Conservation (phyloP, 2,329 filamentous ascomycete species). For the Sodiomyces alkalinus region DNA sequence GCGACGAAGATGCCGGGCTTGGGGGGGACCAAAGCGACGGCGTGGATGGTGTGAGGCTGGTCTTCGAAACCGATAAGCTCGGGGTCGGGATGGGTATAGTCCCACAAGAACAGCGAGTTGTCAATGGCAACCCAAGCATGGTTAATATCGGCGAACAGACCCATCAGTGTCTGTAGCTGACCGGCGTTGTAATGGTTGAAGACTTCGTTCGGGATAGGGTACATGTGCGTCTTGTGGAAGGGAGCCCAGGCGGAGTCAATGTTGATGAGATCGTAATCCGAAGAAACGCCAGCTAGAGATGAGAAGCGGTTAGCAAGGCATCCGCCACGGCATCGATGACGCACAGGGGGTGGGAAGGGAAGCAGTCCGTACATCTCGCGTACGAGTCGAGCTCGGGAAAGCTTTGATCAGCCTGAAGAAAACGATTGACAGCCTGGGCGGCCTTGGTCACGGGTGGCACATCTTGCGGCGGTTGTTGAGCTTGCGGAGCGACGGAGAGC, state of each 20-base stretch:
- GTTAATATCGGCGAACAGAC: conserved; percentile 84
- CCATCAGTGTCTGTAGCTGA: conserved; percentile 83
- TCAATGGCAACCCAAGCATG: conserved; percentile 95
- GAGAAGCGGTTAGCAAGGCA: conserved; percentile 12
- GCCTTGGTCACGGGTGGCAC: conserved; percentile 64
- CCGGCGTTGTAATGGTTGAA: conserved; percentile 85
- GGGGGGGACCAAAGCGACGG: conserved; percentile 77
- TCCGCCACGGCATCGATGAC: neutral
- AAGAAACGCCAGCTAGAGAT: conserved; percentile 73
- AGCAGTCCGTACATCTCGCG: conserved; percentile 57
- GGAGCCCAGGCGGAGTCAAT: conserved; percentile 63
- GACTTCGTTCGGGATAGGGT: conserved; percentile 80
- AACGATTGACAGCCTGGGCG: conserved; percentile 68
- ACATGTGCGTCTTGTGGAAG: conserved; percentile 74
- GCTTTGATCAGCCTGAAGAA: conserved; percentile 58
- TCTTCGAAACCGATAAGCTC: conserved; percentile 89
- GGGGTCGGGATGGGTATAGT: conserved; percentile 86
- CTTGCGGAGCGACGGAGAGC: conserved; percentile 17
- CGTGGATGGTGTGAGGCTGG: conserved; percentile 71
- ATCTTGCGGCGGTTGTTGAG: conserved; percentile 28
- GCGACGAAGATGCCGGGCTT: conserved; percentile 76
- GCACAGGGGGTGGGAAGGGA: neutral
- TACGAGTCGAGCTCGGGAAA: conserved; percentile 87
- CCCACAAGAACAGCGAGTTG: conserved; percentile 93
- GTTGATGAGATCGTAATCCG: conserved; percentile 71